Percentiles rank a stretch among this genome's conserved stretches.
These are phyloP conservation scores for Didymosphaeria variabile DNA, from an alignment of 2,329 filamentous ascomycete species.

Conservation along the genomic window DNA sequence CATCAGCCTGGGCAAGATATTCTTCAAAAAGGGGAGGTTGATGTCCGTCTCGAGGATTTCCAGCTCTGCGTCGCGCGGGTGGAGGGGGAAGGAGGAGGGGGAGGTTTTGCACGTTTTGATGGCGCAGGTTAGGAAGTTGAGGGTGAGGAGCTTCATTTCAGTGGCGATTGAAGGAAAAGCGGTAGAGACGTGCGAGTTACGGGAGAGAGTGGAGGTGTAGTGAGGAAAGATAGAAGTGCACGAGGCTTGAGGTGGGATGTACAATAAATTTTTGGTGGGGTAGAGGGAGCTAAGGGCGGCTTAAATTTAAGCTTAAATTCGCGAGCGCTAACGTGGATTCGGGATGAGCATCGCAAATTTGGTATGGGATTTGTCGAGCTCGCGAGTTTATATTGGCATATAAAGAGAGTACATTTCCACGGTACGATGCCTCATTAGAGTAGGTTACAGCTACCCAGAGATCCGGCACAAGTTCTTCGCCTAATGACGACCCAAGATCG, in stretches of 20 bases:
- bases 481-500: not conserved
- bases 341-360: too few relatives aligned
- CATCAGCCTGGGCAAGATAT: constrained; percentile 86
- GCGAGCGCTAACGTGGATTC: not conserved
- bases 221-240: not conserved
- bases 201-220: not conserved
- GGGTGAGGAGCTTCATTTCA: constrained; percentile 89
- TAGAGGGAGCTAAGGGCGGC: constrained; percentile 18
- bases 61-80: constrained; percentile 90
- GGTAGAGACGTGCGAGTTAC: too few relatives aligned
- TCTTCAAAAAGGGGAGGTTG: constrained; percentile 81
- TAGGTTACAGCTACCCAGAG: too few relatives aligned
- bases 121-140: constrained; percentile 96
- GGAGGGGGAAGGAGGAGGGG: constrained; percentile 83
- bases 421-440: too few relatives aligned
- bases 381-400: too few relatives aligned
- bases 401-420: too few relatives aligned
- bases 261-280: constrained; percentile 23
- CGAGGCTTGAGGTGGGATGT: constrained; percentile 1
- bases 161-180: not conserved
- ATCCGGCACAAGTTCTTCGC: too few relatives aligned
- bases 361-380: too few relatives aligned
- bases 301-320: constrained; percentile 31
- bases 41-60: constrained; percentile 83
- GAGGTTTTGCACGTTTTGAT: constrained; percentile 92